Evolutionary conservation across 139 green algal species (phyloP).

Genomic region (Yamagishiella unicocca): DNA sequence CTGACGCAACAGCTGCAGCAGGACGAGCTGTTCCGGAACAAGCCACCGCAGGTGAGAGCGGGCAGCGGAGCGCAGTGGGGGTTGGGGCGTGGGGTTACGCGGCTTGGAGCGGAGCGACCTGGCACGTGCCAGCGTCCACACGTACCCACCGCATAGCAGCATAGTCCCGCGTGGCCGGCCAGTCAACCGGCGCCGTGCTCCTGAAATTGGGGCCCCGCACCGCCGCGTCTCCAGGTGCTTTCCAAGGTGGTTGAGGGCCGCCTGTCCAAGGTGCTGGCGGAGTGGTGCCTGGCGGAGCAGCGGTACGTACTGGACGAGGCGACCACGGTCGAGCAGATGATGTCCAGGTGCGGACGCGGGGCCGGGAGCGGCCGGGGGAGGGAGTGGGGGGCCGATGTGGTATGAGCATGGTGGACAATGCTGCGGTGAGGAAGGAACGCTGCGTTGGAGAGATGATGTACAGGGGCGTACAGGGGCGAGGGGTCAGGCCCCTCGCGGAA

Average conservation of each 20-base stretch:
- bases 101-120: too few species aligned
- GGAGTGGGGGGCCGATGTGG: not conserved
- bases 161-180: too few species aligned
- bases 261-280: constrained; percentile 76
- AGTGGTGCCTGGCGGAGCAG: constrained; percentile 86
- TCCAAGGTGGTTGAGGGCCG: constrained; percentile 88
- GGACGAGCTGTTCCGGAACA: not conserved
- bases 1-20: constrained; percentile 55
- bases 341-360: constrained; percentile 39
- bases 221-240: constrained; percentile 69
- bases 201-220: constrained; percentile 85
- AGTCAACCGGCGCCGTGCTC: too few species aligned
- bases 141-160: too few species aligned
- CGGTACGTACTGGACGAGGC: constrained; percentile 83
- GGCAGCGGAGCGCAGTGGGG: not conserved
- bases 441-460: too few species aligned
- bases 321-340: constrained; percentile 58
- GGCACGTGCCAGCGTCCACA: too few species aligned
- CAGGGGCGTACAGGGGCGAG: too few species aligned
- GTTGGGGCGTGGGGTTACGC: too few species aligned
- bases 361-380: not conserved
- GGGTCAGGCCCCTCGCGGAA: too few species aligned
- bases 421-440: too few species aligned
- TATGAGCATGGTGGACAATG: too few species aligned
- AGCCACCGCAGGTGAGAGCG: constrained; percentile 61